These are phyloP conservation scores for Populus hybrid DNA, from an alignment of 441 rosid species.

Conservation along the genomic window DNA sequence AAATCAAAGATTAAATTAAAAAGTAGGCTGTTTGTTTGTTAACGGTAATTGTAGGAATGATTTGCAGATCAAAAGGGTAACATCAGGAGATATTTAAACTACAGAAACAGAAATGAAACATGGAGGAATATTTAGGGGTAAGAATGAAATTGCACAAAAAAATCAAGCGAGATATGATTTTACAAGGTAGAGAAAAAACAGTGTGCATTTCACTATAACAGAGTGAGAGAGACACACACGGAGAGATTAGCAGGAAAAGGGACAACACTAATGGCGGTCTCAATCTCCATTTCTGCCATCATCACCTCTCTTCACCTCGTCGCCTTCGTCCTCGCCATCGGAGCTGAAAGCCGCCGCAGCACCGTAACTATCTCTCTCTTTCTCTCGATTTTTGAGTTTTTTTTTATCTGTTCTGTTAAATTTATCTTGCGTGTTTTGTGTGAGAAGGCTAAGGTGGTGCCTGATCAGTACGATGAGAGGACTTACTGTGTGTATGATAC, in stretches of 20 bases:
- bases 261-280: slow-evolving; percentile 49
- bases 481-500: slow-evolving; percentile 67
- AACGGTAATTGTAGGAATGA: background rate
- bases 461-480: slow-evolving; percentile 74
- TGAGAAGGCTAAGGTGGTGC: slow-evolving; percentile 50
- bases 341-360: slow-evolving; percentile 97
- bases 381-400: background rate
- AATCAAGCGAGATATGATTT: background rate
- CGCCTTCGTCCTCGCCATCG: slow-evolving; percentile 88
- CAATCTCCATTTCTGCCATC: slow-evolving; percentile 51
- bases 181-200: background rate
- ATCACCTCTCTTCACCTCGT: slow-evolving; percentile 68
- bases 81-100: background rate
- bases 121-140: background rate
- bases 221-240: background rate
- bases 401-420: background rate
- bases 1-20: too few species aligned
- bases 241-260: background rate
- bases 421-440: background rate
- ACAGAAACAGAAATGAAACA: background rate
- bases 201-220: background rate
- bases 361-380: slow-evolving; percentile 30
- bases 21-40: background rate
- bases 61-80: background rate
- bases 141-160: background rate